Conservation (phyloP, 1,139 yeast genomes). For the Lodderomyces beijingensis region DNA sequence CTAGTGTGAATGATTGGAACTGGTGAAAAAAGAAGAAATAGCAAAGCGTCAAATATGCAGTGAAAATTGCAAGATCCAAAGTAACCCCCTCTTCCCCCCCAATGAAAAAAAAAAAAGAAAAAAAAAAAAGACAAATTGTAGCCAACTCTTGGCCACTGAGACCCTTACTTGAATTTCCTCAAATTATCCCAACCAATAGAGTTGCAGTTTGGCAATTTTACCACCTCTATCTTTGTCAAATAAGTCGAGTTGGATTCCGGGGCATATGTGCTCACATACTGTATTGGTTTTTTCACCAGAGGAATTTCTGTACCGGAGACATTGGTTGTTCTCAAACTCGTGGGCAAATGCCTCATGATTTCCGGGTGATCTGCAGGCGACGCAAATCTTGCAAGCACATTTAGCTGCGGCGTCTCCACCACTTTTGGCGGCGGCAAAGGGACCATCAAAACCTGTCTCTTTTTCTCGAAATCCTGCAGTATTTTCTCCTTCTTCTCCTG, state of each 20-base stretch:
- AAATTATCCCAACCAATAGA: constrained; percentile 47
- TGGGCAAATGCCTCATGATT: constrained; percentile 29
- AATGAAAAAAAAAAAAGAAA: not conserved
- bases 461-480: constrained; percentile 8
- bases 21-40: constrained; percentile 11
- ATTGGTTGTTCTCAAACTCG: constrained; percentile 26
- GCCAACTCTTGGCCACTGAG: too few species aligned
- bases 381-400: constrained; percentile 23
- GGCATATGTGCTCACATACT: constrained; percentile 29
- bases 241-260: constrained; percentile 26
- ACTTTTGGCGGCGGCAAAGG: constrained; percentile 21
- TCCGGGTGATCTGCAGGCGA: constrained; percentile 33
- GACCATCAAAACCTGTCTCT: constrained; percentile 8
- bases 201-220: constrained; percentile 44
- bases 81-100: not conserved
- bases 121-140: too few species aligned
- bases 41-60: not conserved
- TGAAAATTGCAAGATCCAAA: not conserved
- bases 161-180: constrained; percentile 26
- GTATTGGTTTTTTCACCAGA: constrained; percentile 32
- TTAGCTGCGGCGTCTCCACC: constrained; percentile 16
- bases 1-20: constrained; percentile 12
- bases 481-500: constrained; percentile 8
- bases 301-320: constrained; percentile 16
- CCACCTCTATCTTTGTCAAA: constrained; percentile 36